These are phyloP conservation scores for Fusarium ambrosium DNA, from an alignment of 2,329 filamentous ascomycete species.

Conservation along the genomic window DNA sequence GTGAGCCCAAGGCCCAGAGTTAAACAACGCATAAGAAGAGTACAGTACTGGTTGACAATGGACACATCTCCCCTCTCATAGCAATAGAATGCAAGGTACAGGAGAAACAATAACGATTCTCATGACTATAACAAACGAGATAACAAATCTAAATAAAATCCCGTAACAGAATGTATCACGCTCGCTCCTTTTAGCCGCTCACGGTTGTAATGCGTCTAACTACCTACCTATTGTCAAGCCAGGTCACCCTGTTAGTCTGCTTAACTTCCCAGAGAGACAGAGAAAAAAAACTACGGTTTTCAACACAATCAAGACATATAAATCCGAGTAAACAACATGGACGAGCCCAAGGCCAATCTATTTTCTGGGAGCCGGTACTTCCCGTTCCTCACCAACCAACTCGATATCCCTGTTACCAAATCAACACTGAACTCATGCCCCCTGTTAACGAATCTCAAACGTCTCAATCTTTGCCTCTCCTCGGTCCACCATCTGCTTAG, in stretches of 20 bases:
- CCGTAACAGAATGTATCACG: too few species aligned
- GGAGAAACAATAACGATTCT: too few species aligned
- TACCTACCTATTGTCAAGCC: too few species aligned
- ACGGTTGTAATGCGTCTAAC: too few species aligned
- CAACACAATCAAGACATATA: neutral
- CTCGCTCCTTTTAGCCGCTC: too few species aligned
- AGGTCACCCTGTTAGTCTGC: too few species aligned
- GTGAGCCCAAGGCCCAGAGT: constrained; percentile 32
- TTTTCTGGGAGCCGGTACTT: neutral
- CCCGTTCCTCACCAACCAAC: neutral
- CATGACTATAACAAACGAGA: too few species aligned
- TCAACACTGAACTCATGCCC: neutral
- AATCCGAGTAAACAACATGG: neutral
- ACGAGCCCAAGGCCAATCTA: neutral
- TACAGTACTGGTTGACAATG: neutral
- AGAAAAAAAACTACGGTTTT: too few species aligned
- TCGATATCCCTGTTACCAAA: neutral
- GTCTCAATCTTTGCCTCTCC: neutral
- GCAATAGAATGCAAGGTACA: too few species aligned
- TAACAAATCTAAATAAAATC: too few species aligned
- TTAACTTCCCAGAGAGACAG: too few species aligned
- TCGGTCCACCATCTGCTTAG: neutral
- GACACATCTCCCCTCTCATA: neutral
- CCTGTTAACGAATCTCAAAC: neutral
- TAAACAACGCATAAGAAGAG: too few species aligned